These are phyloP conservation scores for Brassica incana DNA, from an alignment of 345 rosid species.

Conservation along the genomic window DNA sequence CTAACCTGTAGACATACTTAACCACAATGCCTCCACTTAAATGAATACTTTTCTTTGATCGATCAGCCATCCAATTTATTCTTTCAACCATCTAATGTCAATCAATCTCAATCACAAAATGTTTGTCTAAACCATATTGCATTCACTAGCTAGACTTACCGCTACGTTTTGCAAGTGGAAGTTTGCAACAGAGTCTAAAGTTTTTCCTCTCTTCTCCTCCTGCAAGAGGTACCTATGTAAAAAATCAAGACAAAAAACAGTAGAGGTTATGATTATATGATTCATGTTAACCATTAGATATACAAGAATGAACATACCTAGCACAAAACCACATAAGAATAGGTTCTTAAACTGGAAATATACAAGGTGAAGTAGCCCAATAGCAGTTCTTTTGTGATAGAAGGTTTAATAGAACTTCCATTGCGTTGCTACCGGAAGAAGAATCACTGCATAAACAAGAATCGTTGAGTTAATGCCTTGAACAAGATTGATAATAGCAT, in stretches of 20 bases:
- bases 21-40: slow-evolving; percentile 94
- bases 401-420: slow-evolving; percentile 65
- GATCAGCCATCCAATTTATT: slow-evolving; percentile 94
- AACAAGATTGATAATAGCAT: not conserved
- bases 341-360: slow-evolving; percentile 55
- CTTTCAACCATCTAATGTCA: slow-evolving; percentile 76
- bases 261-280: not conserved
- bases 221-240: slow-evolving; percentile 68
- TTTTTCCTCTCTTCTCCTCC: slow-evolving; percentile 94
- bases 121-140: not conserved
- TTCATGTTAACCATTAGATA: not conserved
- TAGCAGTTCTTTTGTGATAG: slow-evolving; percentile 49
- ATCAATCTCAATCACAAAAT: not conserved
- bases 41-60: slow-evolving; percentile 62
- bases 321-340: slow-evolving; percentile 80
- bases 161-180: slow-evolving; percentile 98
- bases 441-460: slow-evolving; percentile 45
- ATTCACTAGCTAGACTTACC: slow-evolving; percentile 42
- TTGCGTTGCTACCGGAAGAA: slow-evolving; percentile 57
- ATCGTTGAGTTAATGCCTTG: not conserved
- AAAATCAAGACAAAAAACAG: not conserved
- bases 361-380: slow-evolving; percentile 54
- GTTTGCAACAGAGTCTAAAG: slow-evolving; percentile 90
- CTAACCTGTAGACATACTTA: slow-evolving; percentile 83
- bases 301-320: slow-evolving; percentile 47